Evolutionary conservation across 805 yeast species (phyloP).

Genomic region (Tetrapisispora nanseiensis): DNA sequence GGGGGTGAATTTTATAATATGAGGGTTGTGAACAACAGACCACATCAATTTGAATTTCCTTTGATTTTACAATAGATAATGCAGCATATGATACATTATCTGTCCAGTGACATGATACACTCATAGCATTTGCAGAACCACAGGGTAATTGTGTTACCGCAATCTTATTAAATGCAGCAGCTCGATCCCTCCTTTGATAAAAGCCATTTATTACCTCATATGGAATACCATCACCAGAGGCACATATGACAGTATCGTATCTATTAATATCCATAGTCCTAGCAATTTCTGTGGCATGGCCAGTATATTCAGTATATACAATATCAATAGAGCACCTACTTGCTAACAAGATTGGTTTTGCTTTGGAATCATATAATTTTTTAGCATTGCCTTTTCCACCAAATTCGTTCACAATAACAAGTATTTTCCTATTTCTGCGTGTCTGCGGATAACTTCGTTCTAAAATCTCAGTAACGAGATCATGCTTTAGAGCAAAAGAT

Average conservation of each 20-base stretch:
- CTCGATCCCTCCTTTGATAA: constrained; percentile 55
- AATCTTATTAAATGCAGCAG: constrained; percentile 49
- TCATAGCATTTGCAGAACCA: constrained; percentile 93
- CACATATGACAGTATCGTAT: constrained; percentile 77
- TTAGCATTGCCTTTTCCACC: constrained; percentile 82
- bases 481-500: not conserved
- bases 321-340: constrained; percentile 53
- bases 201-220: constrained; percentile 91
- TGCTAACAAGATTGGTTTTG: constrained; percentile 63
- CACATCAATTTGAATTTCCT: constrained; percentile 55
- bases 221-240: constrained; percentile 95
- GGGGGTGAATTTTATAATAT: constrained; percentile 27
- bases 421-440: constrained; percentile 36
- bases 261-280: constrained; percentile 40
- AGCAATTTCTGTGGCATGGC: constrained; percentile 74
- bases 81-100: constrained; percentile 61
- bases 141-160: constrained; percentile 84
- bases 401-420: constrained; percentile 77
- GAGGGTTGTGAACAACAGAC: constrained; percentile 66
- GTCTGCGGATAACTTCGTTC: constrained; percentile 33
- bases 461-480: constrained; percentile 18
- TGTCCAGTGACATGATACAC: constrained; percentile 72
- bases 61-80: constrained; percentile 61
- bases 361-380: constrained; percentile 41
- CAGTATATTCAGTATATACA: constrained; percentile 49